Percentiles rank a stretch among this genome's conserved stretches.
These are phyloP conservation scores for Sporothrix schenckii DNA, from an alignment of 2,329 filamentous ascomycete genomes.

Conservation along the genomic window DNA sequence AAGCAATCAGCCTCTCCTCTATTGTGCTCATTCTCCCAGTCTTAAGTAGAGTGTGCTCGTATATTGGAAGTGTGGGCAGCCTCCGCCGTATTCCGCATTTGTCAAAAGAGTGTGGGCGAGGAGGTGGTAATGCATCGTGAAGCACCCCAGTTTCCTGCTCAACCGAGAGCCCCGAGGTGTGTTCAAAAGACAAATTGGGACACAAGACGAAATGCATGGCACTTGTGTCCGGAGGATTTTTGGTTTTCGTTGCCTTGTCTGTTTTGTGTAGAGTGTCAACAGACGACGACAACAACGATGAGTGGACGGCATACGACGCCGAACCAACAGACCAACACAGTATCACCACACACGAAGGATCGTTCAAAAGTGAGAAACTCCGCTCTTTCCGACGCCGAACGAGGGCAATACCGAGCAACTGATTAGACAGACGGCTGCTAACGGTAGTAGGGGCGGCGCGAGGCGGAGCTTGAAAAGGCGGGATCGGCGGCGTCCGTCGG, in stretches of 20 bases:
- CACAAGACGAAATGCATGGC: conserved; percentile 7
- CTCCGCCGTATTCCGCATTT: conserved; percentile 5
- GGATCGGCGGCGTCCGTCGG: conserved; percentile 27
- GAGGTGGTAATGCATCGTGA: conserved; percentile 7
- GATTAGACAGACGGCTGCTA: conserved; percentile 14
- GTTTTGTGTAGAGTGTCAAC: conserved; percentile 8
- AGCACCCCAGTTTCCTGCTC: background rate
- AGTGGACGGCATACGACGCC: too few species aligned
- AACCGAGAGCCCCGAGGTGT: background rate
- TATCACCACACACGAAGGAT: background rate
- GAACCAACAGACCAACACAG: background rate
- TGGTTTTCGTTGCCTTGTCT: background rate
- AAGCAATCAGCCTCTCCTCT: background rate
- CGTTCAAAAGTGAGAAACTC: background rate
- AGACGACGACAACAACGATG: background rate
- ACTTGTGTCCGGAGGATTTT: conserved; percentile 24
- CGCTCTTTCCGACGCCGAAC: conserved; percentile 25
- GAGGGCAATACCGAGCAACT: conserved; percentile 20
- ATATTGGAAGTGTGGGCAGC: background rate
- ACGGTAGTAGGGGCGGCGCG: conserved; percentile 21
- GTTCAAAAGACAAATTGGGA: background rate
- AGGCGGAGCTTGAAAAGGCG: conserved; percentile 28
- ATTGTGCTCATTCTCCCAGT: background rate
- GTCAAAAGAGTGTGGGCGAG: background rate
- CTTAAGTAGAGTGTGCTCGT: background rate